phyloP scores from a whole-genome alignment of 1,139 yeast species.

The Wickerhamiella infanticola region DNA sequence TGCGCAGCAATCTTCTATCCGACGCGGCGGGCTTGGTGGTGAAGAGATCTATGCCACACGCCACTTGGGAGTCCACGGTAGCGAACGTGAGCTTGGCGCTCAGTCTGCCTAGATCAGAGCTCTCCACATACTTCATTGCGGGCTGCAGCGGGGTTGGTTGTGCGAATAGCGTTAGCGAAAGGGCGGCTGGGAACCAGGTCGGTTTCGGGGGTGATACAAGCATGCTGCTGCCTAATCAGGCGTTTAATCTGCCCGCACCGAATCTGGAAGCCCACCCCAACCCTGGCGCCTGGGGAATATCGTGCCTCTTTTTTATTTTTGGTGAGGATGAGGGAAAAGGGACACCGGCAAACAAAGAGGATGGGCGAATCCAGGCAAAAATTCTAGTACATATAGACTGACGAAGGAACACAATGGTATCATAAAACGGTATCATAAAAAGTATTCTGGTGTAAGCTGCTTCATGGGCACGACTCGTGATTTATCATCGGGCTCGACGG shows the following conservation, averaged over 20 bases:
- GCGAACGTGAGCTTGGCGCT: conserved; percentile 80
- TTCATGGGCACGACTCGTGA: conserved; percentile 43
- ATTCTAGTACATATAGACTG: too few relatives aligned
- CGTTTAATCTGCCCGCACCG: neutral
- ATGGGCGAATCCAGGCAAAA: too few relatives aligned
- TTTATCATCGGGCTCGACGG: conserved; percentile 45
- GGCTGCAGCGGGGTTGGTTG: too few relatives aligned
- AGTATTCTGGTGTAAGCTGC: conserved; percentile 67
- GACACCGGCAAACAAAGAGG: too few relatives aligned
- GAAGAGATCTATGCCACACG: conserved; percentile 89
- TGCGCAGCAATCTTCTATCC: conserved; percentile 75
- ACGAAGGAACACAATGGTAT: too few relatives aligned
- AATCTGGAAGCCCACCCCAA: too few relatives aligned
- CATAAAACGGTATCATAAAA: conserved; percentile 26
- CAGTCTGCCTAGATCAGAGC: conserved; percentile 74
- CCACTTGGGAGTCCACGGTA: conserved; percentile 70
- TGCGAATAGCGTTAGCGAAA: too few relatives aligned
- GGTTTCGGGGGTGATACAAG: too few relatives aligned
- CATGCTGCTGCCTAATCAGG: neutral
- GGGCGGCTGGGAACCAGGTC: too few relatives aligned
- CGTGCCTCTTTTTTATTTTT: too few relatives aligned
- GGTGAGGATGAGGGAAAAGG: too few relatives aligned
- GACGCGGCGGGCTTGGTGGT: conserved; percentile 88
- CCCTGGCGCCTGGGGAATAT: too few relatives aligned
- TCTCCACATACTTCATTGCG: conserved; percentile 60